Base-by-base conservation (phyloP, 306 rosid genomes). In the Chamaecrista fasciculata region DNA sequence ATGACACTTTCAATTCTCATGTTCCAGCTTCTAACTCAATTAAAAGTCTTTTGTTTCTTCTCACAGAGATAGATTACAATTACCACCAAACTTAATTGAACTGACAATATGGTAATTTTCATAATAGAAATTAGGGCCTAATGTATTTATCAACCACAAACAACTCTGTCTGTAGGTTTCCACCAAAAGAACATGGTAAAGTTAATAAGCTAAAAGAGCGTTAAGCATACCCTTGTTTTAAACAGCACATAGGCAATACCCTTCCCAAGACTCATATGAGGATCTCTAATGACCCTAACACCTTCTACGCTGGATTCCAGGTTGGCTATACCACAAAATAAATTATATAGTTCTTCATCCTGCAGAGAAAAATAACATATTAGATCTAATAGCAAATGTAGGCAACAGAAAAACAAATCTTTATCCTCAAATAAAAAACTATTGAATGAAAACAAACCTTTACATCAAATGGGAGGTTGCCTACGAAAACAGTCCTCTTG, bases 401-500 rank as follows among this genome's bases (percentile, higher is more conserved):
- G 37, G 43, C 39, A 47, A 33, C 18, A 67, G 55, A 5, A 5
- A 42, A 2, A 10, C 28, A 47, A 64, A 42, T 43, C 4, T 6
- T 44, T 8, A 25, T 16, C n/a, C 47, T 69, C 46, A 75, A 33
- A 26, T 36, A 19, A 18, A 46, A 29, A 77, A 60, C 16, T 11
- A 31, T n/a, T n/a, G 39, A 31, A 15, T 7, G 15, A 58, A 46
- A 78, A 83, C 64, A 71, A 26, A 94, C 99, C 92, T 91, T 91
- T 29, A 84, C 97, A 82, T 94, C 97, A 81, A 91, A 91, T 34
- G 99, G 97, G 20, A 94, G 96, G 87, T 88, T 94, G 28, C 99
- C 99, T 63, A 94, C 95, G 75, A 94, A 91, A 69, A 94, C 88
- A 63, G 99, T 94, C 84, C 95, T 91, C 76, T 67, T 88, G 75